A percentile compares a stretch with the other conserved stretches of the same genome.
Evolutionary conservation across 148 eudicot species (phyloP).

Genomic region (Fagopyrum homotropicum): DNA sequence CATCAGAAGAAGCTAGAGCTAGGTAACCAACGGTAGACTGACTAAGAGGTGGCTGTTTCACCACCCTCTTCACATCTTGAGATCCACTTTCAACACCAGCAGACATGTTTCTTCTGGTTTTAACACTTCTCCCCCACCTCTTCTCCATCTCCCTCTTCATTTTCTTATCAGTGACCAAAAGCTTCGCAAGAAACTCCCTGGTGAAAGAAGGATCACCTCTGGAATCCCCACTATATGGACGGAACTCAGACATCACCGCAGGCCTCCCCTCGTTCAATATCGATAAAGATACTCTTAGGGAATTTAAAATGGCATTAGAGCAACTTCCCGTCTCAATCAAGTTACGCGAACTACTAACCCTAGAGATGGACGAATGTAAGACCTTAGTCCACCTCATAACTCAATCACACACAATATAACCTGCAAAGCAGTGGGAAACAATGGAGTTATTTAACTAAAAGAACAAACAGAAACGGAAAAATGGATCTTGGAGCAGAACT

Average conservation of each 20-base stretch:
- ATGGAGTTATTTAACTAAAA: not conserved
- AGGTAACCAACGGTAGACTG: conserved; percentile 53
- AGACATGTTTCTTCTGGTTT: conserved; percentile 8
- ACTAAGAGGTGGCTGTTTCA: conserved; percentile 73
- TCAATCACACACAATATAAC: not conserved
- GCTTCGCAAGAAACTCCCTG: conserved; percentile 67
- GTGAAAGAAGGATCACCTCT: conserved; percentile 32
- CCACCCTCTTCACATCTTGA: conserved; percentile 14
- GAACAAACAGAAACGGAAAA: too few species aligned
- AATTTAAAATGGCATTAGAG: not conserved
- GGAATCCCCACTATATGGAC: conserved; percentile 7
- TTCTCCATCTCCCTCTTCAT: conserved; percentile 29
- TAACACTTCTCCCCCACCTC: conserved; percentile 13
- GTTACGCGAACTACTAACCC: not conserved
- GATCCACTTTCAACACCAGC: not conserved
- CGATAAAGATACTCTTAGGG: not conserved
- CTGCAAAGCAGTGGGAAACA: not conserved
- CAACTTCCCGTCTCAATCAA: not conserved
- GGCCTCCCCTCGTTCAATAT: not conserved
- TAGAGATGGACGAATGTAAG: not conserved
- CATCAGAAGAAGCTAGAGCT: conserved; percentile 58
- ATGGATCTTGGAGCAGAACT: not conserved
- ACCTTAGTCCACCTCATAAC: conserved; percentile 8
- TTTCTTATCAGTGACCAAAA: conserved; percentile 59
- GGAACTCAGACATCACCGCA: not conserved